phyloP scores from a whole-genome alignment of 257 asterid species.

The Paulownia fortunei region DNA sequence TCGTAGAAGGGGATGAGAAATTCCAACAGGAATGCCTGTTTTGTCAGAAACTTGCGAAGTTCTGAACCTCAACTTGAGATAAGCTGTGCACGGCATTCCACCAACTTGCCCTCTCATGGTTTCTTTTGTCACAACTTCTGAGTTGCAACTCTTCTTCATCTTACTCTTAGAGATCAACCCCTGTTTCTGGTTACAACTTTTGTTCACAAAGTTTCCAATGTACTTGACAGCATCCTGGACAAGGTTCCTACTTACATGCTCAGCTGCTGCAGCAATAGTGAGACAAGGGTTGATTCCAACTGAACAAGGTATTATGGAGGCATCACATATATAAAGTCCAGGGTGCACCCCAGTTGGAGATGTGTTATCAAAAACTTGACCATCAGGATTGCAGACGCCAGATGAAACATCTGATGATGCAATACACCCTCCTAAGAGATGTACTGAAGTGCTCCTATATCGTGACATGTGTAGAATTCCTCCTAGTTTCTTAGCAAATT shows the following conservation, averaged over 20 bases:
- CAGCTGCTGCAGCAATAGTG: conserved; percentile 57
- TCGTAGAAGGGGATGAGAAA: conserved; percentile 19
- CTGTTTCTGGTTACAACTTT: conserved; percentile 1
- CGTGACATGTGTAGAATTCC: conserved; percentile 54
- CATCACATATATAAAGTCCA: conserved; percentile 58
- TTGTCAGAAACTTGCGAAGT: neutral
- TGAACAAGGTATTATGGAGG: conserved; percentile 60
- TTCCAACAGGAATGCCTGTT: neutral
- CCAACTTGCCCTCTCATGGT: too few species aligned
- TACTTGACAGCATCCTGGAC: conserved; percentile 33
- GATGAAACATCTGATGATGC: conserved; percentile 46
- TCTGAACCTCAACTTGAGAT: conserved; percentile 42
- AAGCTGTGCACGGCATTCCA: conserved; percentile 47
- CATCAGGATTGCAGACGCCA: conserved; percentile 51
- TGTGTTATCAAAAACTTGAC: conserved; percentile 48
- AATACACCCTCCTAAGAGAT: too few species aligned
- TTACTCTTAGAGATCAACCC: conserved; percentile 12
- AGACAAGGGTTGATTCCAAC: conserved; percentile 57
- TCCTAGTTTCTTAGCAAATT: conserved; percentile 51
- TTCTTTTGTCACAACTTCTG: conserved; percentile 12
- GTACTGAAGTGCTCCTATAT: conserved; percentile 56
- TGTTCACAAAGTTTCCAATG: neutral
- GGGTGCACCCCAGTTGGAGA: conserved; percentile 42
- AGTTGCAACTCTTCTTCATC: neutral
- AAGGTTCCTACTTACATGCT: conserved; percentile 44